Evolutionary conservation across 2,329 filamentous ascomycete species (phyloP), one percentile per base, ranked within the genome.

Genomic region (Colletotrichum chlorophyti): DNA sequence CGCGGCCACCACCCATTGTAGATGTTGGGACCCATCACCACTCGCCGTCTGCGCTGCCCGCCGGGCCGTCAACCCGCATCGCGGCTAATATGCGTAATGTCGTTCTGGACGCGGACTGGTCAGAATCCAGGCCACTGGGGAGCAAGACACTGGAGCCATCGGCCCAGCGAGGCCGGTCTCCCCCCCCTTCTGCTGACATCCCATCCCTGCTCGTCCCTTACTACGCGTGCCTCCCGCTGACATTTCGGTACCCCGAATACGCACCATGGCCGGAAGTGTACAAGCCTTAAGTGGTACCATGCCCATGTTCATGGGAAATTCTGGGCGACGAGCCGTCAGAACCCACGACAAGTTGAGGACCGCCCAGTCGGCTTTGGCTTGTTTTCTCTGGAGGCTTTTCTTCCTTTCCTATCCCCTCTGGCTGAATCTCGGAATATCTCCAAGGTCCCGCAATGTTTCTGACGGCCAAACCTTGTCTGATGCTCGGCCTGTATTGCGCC

Each of bases 81-180:
- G 40, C 57, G 57, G 57, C 57, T 58, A 60, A 58, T 51, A 35
- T 52, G 57, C 38, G 43, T 31, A 41, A 34, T 35, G 14, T 51
- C 52, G 24, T 12, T 48, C 35, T 37, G 37, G 14, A n/a, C 50
- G 29, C 43, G 37, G 55, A 54, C 42, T 54, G 55, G 55, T 26
- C 50, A 54, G 55, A 34, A 11, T 26, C 47, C 8, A 17, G 21
- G 19, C 24, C 29, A 29, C 31, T 38, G 50, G 41, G 31, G 15
- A 31, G 21, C 8, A 37, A 17, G 8, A 15, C 21, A 34, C 26
- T 9, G 7, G 7, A 11, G 34, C 15, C 12, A 42, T 48, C 55
- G 55, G 55, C 50, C n/a, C 24, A 54, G 49, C 41, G 23, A 53
- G 42, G 50, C 55, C 55, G 50, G 11, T 43, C n/a, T n/a, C n/a